phyloP scores from a whole-genome alignment of 2,329 filamentous ascomycete species.

The Chrysoporthe cubensis region DNA sequence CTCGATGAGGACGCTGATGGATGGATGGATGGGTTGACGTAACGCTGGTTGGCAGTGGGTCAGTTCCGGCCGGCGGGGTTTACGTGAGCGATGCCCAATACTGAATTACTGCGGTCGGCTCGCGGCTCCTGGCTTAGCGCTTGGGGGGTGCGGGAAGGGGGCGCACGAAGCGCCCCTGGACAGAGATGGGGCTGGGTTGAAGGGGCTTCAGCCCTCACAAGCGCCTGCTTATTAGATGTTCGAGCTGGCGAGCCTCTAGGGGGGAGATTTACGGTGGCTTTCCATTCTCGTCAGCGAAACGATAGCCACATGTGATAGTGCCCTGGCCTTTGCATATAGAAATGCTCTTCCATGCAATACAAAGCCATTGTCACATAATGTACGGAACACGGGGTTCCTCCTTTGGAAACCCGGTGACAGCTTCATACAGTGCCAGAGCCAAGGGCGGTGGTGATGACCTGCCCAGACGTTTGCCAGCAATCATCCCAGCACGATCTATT shows the following conservation, averaged over 20 bases:
- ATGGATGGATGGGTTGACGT: constrained; percentile 26
- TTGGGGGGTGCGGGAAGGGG: background rate
- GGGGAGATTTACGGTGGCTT: background rate
- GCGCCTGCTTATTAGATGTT: background rate
- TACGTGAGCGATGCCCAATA: background rate
- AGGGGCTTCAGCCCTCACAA: background rate
- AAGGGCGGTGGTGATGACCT: background rate
- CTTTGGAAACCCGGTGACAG: background rate
- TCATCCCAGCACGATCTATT: background rate
- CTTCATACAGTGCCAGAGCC: background rate
- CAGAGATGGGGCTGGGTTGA: background rate
- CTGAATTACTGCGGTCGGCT: background rate
- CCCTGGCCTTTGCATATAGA: background rate
- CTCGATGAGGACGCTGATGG: constrained; percentile 12
- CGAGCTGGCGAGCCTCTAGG: background rate
- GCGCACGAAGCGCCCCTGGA: background rate
- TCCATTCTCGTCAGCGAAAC: background rate
- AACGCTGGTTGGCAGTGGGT: constrained; percentile 20
- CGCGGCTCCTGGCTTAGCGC: background rate
- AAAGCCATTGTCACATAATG: background rate
- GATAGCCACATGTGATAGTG: background rate
- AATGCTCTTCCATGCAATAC: background rate
- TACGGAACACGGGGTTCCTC: too few species aligned
- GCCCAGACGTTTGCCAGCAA: too few species aligned
- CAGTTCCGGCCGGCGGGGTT: constrained; percentile 5